phyloP scores from a whole-genome alignment of 2,329 filamentous ascomycete genomes.

The Cladosporium sp. region DNA sequence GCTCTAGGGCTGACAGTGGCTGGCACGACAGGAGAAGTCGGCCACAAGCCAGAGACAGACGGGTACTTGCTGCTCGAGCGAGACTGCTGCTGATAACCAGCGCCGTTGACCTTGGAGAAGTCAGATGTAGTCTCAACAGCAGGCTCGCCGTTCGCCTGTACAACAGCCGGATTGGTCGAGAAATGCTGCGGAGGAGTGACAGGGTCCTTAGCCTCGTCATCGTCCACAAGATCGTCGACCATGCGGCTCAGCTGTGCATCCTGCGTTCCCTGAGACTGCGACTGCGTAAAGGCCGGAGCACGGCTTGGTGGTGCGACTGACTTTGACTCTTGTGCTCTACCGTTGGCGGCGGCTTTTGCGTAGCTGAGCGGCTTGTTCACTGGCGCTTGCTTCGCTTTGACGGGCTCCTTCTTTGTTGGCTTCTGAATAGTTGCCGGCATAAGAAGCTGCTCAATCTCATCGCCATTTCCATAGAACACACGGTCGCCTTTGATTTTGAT shows the following conservation, averaged over 20 bases:
- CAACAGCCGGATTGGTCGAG: slow-evolving; percentile 20
- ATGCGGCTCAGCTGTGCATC: slow-evolving; percentile 53
- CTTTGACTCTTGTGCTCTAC: background rate
- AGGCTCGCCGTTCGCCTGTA: slow-evolving; percentile 35
- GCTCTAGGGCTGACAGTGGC: slow-evolving; percentile 26
- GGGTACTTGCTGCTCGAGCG: slow-evolving; percentile 9
- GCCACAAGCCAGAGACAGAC: slow-evolving; percentile 30
- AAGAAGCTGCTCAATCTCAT: slow-evolving; percentile 23
- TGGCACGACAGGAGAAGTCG: slow-evolving; percentile 13
- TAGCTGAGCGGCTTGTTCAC: slow-evolving; percentile 28
- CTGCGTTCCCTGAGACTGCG: slow-evolving; percentile 17
- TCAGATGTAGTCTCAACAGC: slow-evolving; percentile 33
- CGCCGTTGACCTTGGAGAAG: slow-evolving; percentile 26
- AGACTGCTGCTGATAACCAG: slow-evolving; percentile 15
- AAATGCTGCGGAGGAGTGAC: slow-evolving; percentile 44
- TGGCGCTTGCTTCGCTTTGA: slow-evolving; percentile 13
- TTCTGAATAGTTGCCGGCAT: slow-evolving; percentile 41
- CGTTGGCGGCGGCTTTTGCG: slow-evolving; percentile 22
- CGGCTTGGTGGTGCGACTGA: slow-evolving; percentile 14
- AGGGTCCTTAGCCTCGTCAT: slow-evolving; percentile 42
- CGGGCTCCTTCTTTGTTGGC: background rate
- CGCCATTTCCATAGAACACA: slow-evolving; percentile 22
- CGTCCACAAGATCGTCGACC: slow-evolving; percentile 54
- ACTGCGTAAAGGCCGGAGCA: slow-evolving; percentile 14
- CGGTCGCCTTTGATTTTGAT: slow-evolving; percentile 23